Evolutionary conservation across 805 yeast species (phyloP).

Genomic region (Candida koratica): DNA sequence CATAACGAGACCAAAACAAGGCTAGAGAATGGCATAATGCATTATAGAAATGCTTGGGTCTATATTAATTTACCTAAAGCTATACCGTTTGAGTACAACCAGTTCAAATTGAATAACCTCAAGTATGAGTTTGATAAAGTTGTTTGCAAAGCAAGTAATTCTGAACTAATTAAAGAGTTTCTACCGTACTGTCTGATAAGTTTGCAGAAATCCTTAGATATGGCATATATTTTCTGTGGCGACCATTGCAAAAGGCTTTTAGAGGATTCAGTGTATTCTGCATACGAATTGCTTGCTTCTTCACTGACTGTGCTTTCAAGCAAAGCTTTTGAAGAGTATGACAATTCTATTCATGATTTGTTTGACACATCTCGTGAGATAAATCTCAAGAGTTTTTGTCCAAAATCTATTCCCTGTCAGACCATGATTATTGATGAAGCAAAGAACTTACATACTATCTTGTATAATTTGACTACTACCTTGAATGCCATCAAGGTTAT

Average conservation of each 20-base stretch:
- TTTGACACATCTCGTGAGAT: constrained; percentile 11
- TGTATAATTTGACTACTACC: constrained; percentile 2
- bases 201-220: background rate
- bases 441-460: constrained; percentile 9
- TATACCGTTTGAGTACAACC: constrained; percentile 7
- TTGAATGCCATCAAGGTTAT: constrained; percentile 1
- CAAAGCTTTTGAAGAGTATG: constrained; percentile 11
- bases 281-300: background rate
- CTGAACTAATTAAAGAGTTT: constrained; percentile 20
- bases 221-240: constrained; percentile 7
- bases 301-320: constrained; percentile 1
- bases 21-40: constrained; percentile 48
- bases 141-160: constrained; percentile 7
- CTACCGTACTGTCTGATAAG: constrained; percentile 14
- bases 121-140: constrained; percentile 18
- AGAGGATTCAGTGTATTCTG: background rate
- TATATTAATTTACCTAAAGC: constrained; percentile 15
- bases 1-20: constrained; percentile 38
- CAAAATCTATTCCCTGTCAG: constrained; percentile 9
- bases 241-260: background rate
- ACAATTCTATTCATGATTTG: constrained; percentile 7
- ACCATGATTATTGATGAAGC: constrained; percentile 14
- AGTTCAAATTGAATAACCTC: constrained; percentile 8
- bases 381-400: background rate
- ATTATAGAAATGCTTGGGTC: constrained; percentile 26